Conservation (phyloP, 352 stramenopile genomes). For the Globisporangium yorkense region DNA sequence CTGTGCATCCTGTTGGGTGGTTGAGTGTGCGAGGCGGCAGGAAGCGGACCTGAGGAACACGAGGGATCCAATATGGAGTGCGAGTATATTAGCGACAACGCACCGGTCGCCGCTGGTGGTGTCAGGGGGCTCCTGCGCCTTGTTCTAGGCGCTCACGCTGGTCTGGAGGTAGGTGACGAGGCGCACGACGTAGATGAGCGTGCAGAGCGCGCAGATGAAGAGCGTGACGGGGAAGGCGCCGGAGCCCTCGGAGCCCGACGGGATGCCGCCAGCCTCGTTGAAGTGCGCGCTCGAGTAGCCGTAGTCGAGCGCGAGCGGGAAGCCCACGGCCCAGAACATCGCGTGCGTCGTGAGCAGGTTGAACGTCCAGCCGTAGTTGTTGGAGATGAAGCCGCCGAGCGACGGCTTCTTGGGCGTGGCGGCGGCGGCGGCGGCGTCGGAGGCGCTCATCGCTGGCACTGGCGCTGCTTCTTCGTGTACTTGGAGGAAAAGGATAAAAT, state of each 20-base stretch:
- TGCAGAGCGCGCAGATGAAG: constrained; percentile 71
- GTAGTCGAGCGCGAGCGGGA: constrained; percentile 69
- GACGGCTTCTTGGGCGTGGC: constrained; percentile 18
- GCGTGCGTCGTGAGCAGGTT: constrained; percentile 77
- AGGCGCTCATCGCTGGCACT: too few species aligned
- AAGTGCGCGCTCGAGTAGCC: constrained; percentile 77
- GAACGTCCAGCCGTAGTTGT: constrained; percentile 84
- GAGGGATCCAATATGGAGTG: too few species aligned
- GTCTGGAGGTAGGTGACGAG: constrained; percentile 51
- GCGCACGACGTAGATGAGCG: constrained; percentile 49
- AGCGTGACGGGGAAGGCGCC: constrained; percentile 79
- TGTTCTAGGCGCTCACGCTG: constrained; percentile 20
- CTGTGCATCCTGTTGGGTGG: too few species aligned
- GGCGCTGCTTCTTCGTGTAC: too few species aligned
- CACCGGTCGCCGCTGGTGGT: too few species aligned
- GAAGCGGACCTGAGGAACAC: too few species aligned
- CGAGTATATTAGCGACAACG: neutral
- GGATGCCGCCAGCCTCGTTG: constrained; percentile 67
- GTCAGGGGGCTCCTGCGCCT: neutral
- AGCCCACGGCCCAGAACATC: constrained; percentile 80
- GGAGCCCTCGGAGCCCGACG: constrained; percentile 68
- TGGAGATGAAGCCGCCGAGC: constrained; percentile 49
- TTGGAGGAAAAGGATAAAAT: too few species aligned
- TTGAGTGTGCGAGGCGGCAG: too few species aligned
- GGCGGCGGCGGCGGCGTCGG: neutral